phyloP scores from a whole-genome alignment of 2,329 filamentous ascomycete genomes.

The Exophiala viscosa region DNA sequence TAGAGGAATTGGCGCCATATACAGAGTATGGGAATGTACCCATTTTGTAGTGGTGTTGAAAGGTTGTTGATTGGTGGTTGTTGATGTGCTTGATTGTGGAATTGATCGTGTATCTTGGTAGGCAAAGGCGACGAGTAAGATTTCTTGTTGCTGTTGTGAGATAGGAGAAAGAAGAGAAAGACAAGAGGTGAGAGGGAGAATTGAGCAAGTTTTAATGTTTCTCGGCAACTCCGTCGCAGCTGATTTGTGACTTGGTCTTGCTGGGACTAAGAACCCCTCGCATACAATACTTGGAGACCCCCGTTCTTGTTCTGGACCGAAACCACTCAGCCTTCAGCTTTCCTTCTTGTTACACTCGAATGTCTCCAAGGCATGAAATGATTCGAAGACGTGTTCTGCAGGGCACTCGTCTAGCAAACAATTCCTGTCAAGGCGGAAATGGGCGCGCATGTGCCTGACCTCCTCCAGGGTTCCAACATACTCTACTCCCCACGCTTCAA shows the following conservation, averaged over 20 bases:
- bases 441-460: too few species aligned
- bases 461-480: too few species aligned
- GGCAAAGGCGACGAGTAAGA: slow-evolving; percentile 4
- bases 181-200: slow-evolving; percentile 1
- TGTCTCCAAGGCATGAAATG: not conserved
- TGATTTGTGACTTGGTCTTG: not conserved
- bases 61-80: slow-evolving; percentile 3
- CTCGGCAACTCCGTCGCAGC: not conserved
- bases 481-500: too few species aligned
- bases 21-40: slow-evolving; percentile 7
- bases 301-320: too few species aligned
- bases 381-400: not conserved
- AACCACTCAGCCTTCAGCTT: not conserved
- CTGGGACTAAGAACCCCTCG: too few species aligned
- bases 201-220: slow-evolving; percentile 21
- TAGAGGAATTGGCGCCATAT: slow-evolving; percentile 4
- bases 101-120: slow-evolving; percentile 2
- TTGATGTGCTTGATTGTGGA: slow-evolving; percentile 2
- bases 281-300: too few species aligned
- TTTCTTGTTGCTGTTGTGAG: slow-evolving; percentile 23
- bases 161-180: slow-evolving; percentile 1
- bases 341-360: not conserved
- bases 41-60: slow-evolving; percentile 18
- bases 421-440: too few species aligned
- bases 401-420: not conserved